Base-by-base conservation (phyloP, 768 basidiomycete species). In the Termitomyces sp. region DNA sequence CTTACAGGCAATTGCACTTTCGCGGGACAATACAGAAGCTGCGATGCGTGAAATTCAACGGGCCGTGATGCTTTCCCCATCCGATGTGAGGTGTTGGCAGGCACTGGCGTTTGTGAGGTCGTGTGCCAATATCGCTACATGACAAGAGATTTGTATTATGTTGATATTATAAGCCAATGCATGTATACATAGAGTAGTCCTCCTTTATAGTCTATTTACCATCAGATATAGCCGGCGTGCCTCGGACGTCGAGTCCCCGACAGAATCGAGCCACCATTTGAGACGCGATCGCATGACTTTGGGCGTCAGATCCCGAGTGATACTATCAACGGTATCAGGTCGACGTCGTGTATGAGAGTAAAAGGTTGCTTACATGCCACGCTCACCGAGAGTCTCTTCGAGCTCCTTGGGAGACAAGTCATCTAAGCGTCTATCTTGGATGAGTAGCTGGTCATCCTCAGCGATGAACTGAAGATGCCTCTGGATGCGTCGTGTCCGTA, bases 351-450 rank as follows among this genome's bases (percentile, higher is more conserved):
- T n/a, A 20, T 31, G 42, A 1, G 32, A 57, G 5, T 36, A 52
- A 15, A 60, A 51, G 40, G 2, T 15, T 17, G 79, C 89, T 70
- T 70, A 93, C 92, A 92, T 79, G 67, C 89, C 92, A 61, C 92
- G 86, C 71, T 92, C 91, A 61, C 82, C 77, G 14, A 94, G 77
- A 4, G 89, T 87, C 59, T 89, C 83, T 34, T 79, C 75, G 6
- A 92, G 74, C 64, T 88, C 88, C 4, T 76, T 75, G 20, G 75
- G 69, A 3, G 83, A 82, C 49, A 94, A 71, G 37, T 70, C 67
- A 29, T 73, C 70, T 2, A 77, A 76, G 37, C 73, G 66, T 36
- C 74, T 76, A 65, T 88, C 87, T 40, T 76, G 77, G 14, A 77
- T 65, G 46, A 94, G 73, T n/a, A 87, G 74, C 25, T 72, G 72